Evolutionary conservation across 345 rosid genomes (phyloP).

Genomic region (Corymbia maculata): DNA sequence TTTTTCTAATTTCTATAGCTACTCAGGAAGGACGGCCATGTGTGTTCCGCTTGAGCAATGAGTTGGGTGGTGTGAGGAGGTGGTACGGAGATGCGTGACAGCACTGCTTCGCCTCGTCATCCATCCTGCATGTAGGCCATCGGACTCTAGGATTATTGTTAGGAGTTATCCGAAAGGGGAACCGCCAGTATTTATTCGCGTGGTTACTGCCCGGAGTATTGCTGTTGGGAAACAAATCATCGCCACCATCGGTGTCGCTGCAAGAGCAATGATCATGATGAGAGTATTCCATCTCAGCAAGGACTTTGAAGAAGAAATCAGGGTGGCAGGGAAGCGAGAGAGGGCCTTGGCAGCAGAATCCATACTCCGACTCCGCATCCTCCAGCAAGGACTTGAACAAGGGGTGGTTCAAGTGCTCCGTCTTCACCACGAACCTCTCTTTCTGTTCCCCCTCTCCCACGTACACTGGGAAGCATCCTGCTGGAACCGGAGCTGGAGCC

Average conservation of each 20-base stretch:
- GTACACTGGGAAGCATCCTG: constrained; percentile 65
- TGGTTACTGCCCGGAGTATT: neutral
- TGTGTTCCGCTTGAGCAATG: neutral
- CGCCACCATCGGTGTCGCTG: neutral
- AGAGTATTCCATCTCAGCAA: constrained; percentile 36
- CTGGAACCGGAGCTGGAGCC: neutral
- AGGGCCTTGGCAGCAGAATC: constrained; percentile 52
- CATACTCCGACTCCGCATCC: constrained; percentile 66
- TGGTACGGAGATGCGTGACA: neutral
- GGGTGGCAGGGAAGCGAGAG: constrained; percentile 69
- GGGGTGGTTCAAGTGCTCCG: constrained; percentile 55
- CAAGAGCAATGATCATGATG: neutral
- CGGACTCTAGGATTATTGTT: neutral
- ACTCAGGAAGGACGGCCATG: neutral
- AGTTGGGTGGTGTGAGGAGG: neutral
- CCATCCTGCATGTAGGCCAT: neutral
- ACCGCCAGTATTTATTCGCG: neutral
- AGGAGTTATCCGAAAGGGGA: neutral
- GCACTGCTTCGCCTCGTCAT: neutral
- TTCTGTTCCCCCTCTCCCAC: constrained; percentile 55
- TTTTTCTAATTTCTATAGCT: neutral
- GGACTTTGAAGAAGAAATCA: constrained; percentile 42
- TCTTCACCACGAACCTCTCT: constrained; percentile 29
- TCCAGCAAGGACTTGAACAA: constrained; percentile 60
- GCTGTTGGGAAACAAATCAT: neutral